Conservation (phyloP, 371 early-diverging fungal genomes). For the Rhizopus delemar region DNA sequence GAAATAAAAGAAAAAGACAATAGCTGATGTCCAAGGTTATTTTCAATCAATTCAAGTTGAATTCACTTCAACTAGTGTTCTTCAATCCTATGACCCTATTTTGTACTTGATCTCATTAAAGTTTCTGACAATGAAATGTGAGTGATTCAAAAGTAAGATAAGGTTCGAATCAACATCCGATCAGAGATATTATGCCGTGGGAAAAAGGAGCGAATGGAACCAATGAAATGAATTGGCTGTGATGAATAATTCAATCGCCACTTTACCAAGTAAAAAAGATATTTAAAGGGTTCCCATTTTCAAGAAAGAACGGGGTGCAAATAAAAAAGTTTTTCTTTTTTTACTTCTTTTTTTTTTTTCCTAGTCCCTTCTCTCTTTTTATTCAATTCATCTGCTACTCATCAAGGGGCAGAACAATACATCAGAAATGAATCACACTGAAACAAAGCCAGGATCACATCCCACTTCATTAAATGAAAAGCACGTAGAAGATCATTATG, state of each 20-base stretch:
- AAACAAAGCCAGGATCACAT: not conserved
- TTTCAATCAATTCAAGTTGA: too few relatives aligned
- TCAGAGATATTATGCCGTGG: slow-evolving; percentile 3
- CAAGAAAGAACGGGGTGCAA: not conserved
- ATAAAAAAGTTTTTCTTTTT: slow-evolving; percentile 6
- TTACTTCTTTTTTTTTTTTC: not conserved
- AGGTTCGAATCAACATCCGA: not conserved
- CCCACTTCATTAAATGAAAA: slow-evolving; percentile 11
- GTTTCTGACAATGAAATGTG: too few relatives aligned
- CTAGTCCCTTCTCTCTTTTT: not conserved
- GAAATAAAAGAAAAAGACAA: too few relatives aligned
- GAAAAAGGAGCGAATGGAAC: not conserved
- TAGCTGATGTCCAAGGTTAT: too few relatives aligned
- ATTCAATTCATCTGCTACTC: too few relatives aligned
- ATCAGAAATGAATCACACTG: slow-evolving; percentile 1
- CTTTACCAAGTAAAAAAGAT: not conserved
- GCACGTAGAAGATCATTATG: slow-evolving; percentile 17
- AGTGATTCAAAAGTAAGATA: not conserved
- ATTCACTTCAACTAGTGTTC: too few relatives aligned
- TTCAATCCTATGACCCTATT: too few relatives aligned
- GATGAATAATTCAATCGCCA: not conserved
- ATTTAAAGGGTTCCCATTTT: not conserved
- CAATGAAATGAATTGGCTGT: not conserved
- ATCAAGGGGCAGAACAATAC: too few relatives aligned
- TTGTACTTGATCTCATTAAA: too few relatives aligned